phyloP scores from a whole-genome alignment of 108 stramenopile species.

The Cyclotella sp. region DNA sequence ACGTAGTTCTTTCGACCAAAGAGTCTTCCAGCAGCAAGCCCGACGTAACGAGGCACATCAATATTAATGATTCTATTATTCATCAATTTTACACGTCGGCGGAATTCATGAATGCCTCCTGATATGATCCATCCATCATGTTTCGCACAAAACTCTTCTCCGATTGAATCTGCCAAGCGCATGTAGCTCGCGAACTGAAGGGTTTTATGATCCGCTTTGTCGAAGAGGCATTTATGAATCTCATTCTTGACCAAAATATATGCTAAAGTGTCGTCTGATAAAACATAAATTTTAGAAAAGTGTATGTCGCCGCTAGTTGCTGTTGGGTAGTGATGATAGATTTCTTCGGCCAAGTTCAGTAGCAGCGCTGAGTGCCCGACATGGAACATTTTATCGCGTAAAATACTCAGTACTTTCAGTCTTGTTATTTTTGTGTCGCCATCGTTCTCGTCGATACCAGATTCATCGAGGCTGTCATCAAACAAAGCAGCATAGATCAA shows the following conservation, averaged over 20 bases:
- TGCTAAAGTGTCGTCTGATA: slow-evolving; percentile 56
- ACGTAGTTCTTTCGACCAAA: slow-evolving; percentile 46
- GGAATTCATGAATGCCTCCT: slow-evolving; percentile 48
- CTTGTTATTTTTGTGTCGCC: not conserved
- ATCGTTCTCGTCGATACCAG: not conserved
- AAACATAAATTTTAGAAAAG: slow-evolving; percentile 28
- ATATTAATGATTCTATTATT: not conserved
- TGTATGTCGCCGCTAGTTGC: slow-evolving; percentile 56
- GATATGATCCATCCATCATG: slow-evolving; percentile 39
- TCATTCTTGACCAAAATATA: slow-evolving; percentile 62
- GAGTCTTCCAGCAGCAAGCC: slow-evolving; percentile 64
- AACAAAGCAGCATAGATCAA: slow-evolving; percentile 50
- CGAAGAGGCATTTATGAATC: slow-evolving; percentile 57
- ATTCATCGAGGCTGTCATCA: slow-evolving; percentile 49
- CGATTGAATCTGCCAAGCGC: slow-evolving; percentile 44
- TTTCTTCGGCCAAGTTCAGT: slow-evolving; percentile 43
- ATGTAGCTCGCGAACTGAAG: slow-evolving; percentile 15
- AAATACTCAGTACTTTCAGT: slow-evolving; percentile 33
- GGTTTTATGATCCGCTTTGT: slow-evolving; percentile 38
- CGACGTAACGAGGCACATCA: slow-evolving; percentile 43
- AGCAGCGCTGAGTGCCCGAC: slow-evolving; percentile 51
- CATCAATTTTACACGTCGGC: slow-evolving; percentile 10
- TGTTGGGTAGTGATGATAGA: slow-evolving; percentile 44
- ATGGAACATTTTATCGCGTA: slow-evolving; percentile 56
- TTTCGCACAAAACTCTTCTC: slow-evolving; percentile 38